Evolutionary conservation across 257 asterid species (phyloP).

Genomic region (Thymus mandschuricus): DNA sequence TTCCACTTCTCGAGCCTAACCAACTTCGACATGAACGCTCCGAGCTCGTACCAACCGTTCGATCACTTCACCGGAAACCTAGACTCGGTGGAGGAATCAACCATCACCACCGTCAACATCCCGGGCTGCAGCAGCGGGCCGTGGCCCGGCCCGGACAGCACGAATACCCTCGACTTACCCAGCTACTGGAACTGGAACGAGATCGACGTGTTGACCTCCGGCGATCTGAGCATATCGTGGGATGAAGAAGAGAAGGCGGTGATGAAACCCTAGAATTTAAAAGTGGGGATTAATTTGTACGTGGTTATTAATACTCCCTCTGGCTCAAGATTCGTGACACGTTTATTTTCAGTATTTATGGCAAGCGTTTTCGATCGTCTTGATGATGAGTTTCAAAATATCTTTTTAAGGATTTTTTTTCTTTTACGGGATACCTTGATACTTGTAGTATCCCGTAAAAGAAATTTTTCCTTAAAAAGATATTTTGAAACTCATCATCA

Average conservation of each 20-base stretch:
- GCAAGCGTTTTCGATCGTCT: too few species aligned
- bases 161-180: constrained; percentile 33
- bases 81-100: constrained; percentile 51
- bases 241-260: constrained; percentile 29
- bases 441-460: too few species aligned
- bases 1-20: constrained; percentile 42
- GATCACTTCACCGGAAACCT: constrained; percentile 36
- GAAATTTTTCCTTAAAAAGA: too few species aligned
- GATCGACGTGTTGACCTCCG: constrained; percentile 41
- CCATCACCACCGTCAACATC: constrained; percentile 38
- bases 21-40: constrained; percentile 39
- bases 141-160: constrained; percentile 48
- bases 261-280: constrained; percentile 33
- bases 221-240: constrained; percentile 45
- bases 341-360: too few species aligned
- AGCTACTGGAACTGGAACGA: constrained; percentile 54
- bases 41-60: constrained; percentile 33
- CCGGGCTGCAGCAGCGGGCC: constrained; percentile 39
- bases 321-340: too few species aligned
- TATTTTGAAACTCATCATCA: too few species aligned
- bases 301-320: too few species aligned
- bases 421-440: too few species aligned
- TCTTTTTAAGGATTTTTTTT: too few species aligned
- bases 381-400: too few species aligned
- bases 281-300: neutral